Evolutionary conservation across 139 green algal genomes (phyloP), one percentile per base, ranked within the genome.

Genomic region (Helicosporidium sp.): DNA sequence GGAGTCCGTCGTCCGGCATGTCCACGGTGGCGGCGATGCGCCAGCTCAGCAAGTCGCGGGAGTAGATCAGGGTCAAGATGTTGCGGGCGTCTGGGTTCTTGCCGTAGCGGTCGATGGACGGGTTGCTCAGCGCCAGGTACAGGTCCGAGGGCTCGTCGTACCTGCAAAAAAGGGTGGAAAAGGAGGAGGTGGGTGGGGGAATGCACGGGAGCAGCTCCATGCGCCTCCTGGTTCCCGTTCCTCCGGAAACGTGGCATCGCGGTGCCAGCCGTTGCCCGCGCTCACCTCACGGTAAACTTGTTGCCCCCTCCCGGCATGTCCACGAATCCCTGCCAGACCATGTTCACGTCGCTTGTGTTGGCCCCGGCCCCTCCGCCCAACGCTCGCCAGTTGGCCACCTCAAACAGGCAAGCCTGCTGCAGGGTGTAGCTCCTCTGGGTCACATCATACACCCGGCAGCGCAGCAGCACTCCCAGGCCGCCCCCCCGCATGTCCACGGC

Each of bases 251-350:
- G n/a, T n/a, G n/a, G n/a, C n/a, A n/a, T n/a, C n/a, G n/a, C n/a
- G n/a, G n/a, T n/a, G n/a, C n/a, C n/a, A n/a, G n/a, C n/a, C n/a
- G n/a, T n/a, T n/a, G n/a, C n/a, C n/a, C n/a, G n/a, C n/a, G 20
- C 49, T 25, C 37, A 28, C 17, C 28, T 26, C 8, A 35, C 40
- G 10, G 17, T 35, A 19, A 60, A 61, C 46, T 43, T 48, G 54
- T 61, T 61, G 46, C 54, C 54, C 6, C 54, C 54, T 4, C 54
- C 54, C 2, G 54, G 54, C 54, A 61, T 61, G 15, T 49, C 41
- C 1, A 51, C 31, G 31, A 51, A 51, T 17, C 42, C 51, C 27
- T 50, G 42, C 51, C 51, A 58, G 0, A 1, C 3, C 18, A 58
- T 41, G 15, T n/a, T n/a, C 22, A 28, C 7, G 3, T 6, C 18